Conservation (phyloP, 345 rosid species). For the Raphanus raphanistrum region DNA sequence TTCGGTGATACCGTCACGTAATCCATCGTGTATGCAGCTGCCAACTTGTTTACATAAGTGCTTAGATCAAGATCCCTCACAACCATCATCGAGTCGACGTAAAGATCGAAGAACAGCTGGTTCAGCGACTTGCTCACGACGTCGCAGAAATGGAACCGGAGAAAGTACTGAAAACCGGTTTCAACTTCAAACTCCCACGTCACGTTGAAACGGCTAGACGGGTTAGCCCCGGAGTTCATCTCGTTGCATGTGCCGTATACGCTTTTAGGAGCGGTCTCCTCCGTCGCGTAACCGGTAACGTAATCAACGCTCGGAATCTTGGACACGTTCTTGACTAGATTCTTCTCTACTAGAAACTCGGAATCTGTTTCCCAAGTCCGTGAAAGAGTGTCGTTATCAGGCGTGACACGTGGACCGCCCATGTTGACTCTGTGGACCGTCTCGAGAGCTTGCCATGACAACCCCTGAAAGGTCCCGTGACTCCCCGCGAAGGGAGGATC, state of each 20-base stretch:
- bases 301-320: conserved; percentile 56
- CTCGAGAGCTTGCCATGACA: conserved; percentile 65
- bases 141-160: conserved; percentile 90
- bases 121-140: conserved; percentile 53
- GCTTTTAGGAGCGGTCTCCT: conserved; percentile 54
- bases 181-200: conserved; percentile 77
- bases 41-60: conserved; percentile 32
- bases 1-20: conserved; percentile 44
- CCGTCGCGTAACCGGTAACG: conserved; percentile 49
- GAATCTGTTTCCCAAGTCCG: conserved; percentile 81
- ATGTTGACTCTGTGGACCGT: conserved; percentile 77
- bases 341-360: conserved; percentile 39
- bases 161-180: conserved; percentile 64
- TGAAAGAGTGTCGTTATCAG: conserved; percentile 63
- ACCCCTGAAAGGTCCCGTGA: conserved; percentile 44
- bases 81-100: conserved; percentile 54
- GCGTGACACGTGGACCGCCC: conserved; percentile 70
- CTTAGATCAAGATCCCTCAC: conserved; percentile 55
- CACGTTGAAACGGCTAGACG: conserved; percentile 65
- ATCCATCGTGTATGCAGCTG: conserved; percentile 57
- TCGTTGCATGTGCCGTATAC: conserved; percentile 70
- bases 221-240: conserved; percentile 58
- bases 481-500: conserved; percentile 36
- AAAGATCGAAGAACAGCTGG: conserved; percentile 73
- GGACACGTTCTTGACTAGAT: conserved; percentile 45